Evolutionary conservation across 768 basidiomycete genomes (phyloP).

Genomic region (Leccinellum albellum): DNA sequence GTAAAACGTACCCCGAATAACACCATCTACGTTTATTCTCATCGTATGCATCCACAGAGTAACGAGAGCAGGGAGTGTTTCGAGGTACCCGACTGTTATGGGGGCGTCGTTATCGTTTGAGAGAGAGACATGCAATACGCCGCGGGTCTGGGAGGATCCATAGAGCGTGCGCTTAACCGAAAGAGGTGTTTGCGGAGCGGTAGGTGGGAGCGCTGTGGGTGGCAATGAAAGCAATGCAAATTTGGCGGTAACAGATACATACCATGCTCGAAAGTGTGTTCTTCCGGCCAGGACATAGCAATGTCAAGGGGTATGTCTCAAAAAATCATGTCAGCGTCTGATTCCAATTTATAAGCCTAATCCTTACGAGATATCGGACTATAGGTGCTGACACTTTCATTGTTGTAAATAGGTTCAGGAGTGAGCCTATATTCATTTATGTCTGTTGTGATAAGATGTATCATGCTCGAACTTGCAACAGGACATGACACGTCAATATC

Average conservation of each 20-base stretch:
- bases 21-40: slow-evolving; percentile 44
- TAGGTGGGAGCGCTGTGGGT: slow-evolving; percentile 34
- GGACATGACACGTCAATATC: slow-evolving; percentile 63
- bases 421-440: slow-evolving; percentile 41
- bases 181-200: slow-evolving; percentile 48
- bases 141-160: slow-evolving; percentile 73
- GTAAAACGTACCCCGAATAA: slow-evolving; percentile 40
- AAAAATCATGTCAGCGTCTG: neutral
- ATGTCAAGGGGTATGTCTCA: slow-evolving; percentile 47
- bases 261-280: slow-evolving; percentile 58
- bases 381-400: slow-evolving; percentile 42
- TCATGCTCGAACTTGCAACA: slow-evolving; percentile 57
- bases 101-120: slow-evolving; percentile 52
- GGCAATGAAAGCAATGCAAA: neutral
- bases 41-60: slow-evolving; percentile 86
- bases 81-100: slow-evolving; percentile 59
- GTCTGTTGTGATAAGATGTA: slow-evolving; percentile 48
- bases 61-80: slow-evolving; percentile 92
- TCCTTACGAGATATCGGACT: slow-evolving; percentile 44
- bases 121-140: slow-evolving; percentile 64
- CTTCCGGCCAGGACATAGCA: slow-evolving; percentile 50
- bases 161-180: slow-evolving; percentile 62
- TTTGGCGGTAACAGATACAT: slow-evolving; percentile 16
- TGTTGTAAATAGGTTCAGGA: slow-evolving; percentile 47
- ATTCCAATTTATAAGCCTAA: neutral